Conservation (phyloP, 2,329 filamentous ascomycete species). For the Microascus cirrosus region DNA sequence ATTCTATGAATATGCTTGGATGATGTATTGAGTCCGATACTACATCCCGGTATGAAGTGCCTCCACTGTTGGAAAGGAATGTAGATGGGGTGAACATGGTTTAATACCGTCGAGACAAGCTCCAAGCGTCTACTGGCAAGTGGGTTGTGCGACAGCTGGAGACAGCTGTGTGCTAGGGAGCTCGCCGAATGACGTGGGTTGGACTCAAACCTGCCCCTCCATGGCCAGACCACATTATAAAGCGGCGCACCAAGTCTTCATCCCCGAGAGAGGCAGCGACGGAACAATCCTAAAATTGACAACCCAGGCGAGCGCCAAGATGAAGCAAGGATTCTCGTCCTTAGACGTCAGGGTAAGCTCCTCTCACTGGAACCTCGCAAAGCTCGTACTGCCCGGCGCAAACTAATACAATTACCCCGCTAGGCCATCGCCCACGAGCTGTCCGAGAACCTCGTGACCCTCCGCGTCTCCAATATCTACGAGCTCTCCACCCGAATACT, state of each 20-base stretch:
- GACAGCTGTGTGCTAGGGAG: neutral
- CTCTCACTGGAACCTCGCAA: neutral
- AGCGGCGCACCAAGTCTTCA: neutral
- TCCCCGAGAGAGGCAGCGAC: neutral
- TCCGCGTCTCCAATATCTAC: slow-evolving; percentile 89
- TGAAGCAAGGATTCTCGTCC: slow-evolving; percentile 77
- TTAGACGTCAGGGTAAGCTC: slow-evolving; percentile 56
- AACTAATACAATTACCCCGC: neutral
- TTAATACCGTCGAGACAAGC: too few relatives aligned
- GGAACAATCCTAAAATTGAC: neutral
- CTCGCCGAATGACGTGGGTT: neutral
- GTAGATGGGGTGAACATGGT: too few relatives aligned
- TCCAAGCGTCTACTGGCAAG: too few relatives aligned
- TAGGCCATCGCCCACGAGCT: slow-evolving; percentile 94
- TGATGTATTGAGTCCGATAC: too few relatives aligned
- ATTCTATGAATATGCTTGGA: too few relatives aligned
- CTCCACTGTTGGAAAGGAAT: too few relatives aligned
- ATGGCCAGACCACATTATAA: neutral
- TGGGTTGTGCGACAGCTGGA: neutral
- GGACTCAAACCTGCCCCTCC: neutral
- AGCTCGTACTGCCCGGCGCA: neutral
- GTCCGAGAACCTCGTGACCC: slow-evolving; percentile 58
- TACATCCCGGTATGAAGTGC: too few relatives aligned
- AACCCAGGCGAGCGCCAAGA: slow-evolving; percentile 20
- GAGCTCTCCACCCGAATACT: slow-evolving; percentile 94